A percentile compares a stretch with the other conserved stretches of the same genome.
Conservation (phyloP, 495 filamentous ascomycete genomes). For the Aspergillus bertholletiae region DNA sequence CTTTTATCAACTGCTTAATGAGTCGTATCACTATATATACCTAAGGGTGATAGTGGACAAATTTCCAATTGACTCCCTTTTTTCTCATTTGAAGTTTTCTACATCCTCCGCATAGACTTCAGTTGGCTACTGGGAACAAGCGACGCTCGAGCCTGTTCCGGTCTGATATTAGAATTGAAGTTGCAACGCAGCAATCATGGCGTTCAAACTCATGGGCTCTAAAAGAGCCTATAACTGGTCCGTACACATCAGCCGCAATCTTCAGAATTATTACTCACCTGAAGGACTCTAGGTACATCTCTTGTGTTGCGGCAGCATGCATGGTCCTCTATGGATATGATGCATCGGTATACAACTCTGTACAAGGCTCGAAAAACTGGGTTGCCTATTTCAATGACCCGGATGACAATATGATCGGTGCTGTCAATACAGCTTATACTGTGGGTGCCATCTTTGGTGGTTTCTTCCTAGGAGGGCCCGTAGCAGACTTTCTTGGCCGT, state of each 20-base stretch:
- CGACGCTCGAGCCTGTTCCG: no score
- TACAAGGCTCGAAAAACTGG: conserved; percentile 59
- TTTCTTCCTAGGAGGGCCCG: conserved; percentile 56
- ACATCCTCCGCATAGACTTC: background rate
- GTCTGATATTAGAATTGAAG: conserved; percentile 1
- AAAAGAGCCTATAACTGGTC: conserved; percentile 42
- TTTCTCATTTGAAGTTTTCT: background rate
- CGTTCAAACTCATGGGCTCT: conserved; percentile 14
- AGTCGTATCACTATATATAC: background rate
- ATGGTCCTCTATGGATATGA: conserved; percentile 69
- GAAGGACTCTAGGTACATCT: conserved; percentile 49
- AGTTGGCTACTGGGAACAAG: background rate
- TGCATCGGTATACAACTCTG: conserved; percentile 63
- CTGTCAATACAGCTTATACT: conserved; percentile 60
- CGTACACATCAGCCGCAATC: background rate
- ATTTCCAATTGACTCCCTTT: background rate
- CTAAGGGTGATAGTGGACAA: background rate
- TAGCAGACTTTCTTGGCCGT: conserved; percentile 55
- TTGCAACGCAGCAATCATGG: conserved; percentile 7
- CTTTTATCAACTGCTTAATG: background rate
- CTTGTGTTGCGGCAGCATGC: conserved; percentile 58
- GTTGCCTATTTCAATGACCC: conserved; percentile 54
- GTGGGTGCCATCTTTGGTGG: conserved; percentile 61
- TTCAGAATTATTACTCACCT: background rate
- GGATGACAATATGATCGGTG: conserved; percentile 47